Evolutionary conservation across 1,284 basidiomycete species (phyloP), one percentile per base, ranked within the genome.

Genomic region (Moesziomyces aphidis): DNA sequence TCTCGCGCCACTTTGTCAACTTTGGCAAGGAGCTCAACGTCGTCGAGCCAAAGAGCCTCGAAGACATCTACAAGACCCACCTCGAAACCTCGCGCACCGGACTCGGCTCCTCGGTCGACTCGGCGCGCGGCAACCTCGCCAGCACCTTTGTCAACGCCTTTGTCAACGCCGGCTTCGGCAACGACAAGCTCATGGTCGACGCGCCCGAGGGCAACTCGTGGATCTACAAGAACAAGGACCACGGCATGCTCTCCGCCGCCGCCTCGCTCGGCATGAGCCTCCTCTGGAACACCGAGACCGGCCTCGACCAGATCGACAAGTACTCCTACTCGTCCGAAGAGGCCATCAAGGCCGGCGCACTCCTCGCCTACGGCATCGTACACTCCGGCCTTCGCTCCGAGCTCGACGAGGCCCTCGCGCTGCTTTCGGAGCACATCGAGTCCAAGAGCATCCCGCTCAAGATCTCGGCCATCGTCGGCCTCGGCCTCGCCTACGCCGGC

Each of bases 141-240:
- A 93, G 94, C 9, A 97, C 95, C 1, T 99, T 99, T 79, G 97
- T 99, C 72, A 99, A 99, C 83, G 97, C 95, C 1, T 99, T 99
- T 76, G 97, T 98, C 63, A 99, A 99, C 81, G 96, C 95, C 44
- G 97, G 97, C 0, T 99, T 97, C 82, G 95, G 95, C 21, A 99
- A 99, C 85, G 97, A 99, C 85, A 97, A 97, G 85, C 89, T 99
- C 61, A 95, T 99, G 92, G 95, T 96, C 5, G 91, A 92, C 79
- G 95, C 95, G 1, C 92, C 94, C 62, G 95, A 97, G 82, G 96
- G 96, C 23, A 93, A 91, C 85, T 95, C 93, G 78, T 99, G 95
- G 93, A 95, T 99, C 74, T 99, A 99, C 89, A 98, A 98, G 89
- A 98, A 98, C 88, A 98, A 98, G 87, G 96, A 98, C 61, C 92